Percentiles rank a stretch among this genome's conserved stretches.
Conservation (phyloP, 768 basidiomycete genomes). For the Mycena belliarum region DNA sequence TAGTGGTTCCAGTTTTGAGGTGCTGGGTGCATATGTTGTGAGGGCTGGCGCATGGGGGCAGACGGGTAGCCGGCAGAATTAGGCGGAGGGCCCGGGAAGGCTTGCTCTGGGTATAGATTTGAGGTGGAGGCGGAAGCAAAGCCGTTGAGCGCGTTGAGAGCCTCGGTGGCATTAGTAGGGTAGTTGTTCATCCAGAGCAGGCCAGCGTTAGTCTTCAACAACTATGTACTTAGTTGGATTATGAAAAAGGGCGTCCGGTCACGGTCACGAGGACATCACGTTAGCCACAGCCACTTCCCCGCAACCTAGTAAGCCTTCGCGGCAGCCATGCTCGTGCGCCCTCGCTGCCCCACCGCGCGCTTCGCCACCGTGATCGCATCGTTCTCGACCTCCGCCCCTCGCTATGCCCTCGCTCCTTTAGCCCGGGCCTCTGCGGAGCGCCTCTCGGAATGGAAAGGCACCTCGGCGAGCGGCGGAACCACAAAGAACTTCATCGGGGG, state of each 20-base stretch:
- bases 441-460: conserved; percentile 85
- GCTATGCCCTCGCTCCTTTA: conserved; percentile 49
- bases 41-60: neutral
- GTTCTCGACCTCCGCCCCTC: conserved; percentile 49
- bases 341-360: too few relatives aligned
- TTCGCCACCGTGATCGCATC: neutral
- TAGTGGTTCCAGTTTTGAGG: conserved; percentile 20
- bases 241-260: too few relatives aligned
- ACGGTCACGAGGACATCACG: too few relatives aligned
- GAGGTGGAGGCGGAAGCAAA: neutral
- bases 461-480: conserved; percentile 78
- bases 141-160: neutral
- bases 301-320: too few relatives aligned
- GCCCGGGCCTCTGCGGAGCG: conserved; percentile 67
- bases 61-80: neutral
- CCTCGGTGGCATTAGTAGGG: neutral
- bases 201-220: too few relatives aligned
- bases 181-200: too few relatives aligned
- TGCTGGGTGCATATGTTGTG: conserved; percentile 22
- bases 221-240: too few relatives aligned
- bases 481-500: conserved; percentile 94
- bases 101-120: neutral
- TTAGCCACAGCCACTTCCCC: too few relatives aligned
- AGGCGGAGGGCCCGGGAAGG: neutral
- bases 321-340: too few relatives aligned